These are phyloP conservation scores for Trichoderma arundinaceum DNA, from an alignment of 2,329 filamentous ascomycete genomes.

Conservation along the genomic window DNA sequence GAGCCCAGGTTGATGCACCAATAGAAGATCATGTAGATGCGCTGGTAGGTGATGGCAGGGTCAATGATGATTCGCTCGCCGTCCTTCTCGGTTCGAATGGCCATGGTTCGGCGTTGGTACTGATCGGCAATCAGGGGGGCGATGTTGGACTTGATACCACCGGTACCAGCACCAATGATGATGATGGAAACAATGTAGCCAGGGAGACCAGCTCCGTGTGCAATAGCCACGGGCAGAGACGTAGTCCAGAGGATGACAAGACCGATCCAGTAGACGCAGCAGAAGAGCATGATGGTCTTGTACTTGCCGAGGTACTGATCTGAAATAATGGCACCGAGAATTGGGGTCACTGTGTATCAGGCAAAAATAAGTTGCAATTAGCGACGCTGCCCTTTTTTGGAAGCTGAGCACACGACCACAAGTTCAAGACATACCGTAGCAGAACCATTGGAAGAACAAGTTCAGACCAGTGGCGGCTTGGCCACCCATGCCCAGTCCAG, in stretches of 20 bases:
- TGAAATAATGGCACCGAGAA: slow-evolving; percentile 60
- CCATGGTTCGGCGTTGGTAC: slow-evolving; percentile 60
- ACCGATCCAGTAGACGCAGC: slow-evolving; percentile 62
- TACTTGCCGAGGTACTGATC: slow-evolving; percentile 65
- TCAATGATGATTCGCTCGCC: slow-evolving; percentile 70
- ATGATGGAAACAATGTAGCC: slow-evolving; percentile 62
- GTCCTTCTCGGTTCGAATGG: slow-evolving; percentile 52
- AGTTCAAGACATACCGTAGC: slow-evolving; percentile 41
- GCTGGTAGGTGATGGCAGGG: slow-evolving; percentile 67
- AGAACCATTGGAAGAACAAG: slow-evolving; percentile 62
- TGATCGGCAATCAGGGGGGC: slow-evolving; percentile 68
- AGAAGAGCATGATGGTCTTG: slow-evolving; percentile 65
- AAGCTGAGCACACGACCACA: neutral
- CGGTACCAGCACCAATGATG: slow-evolving; percentile 69
- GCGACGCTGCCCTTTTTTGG: neutral
- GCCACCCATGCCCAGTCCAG: slow-evolving; percentile 61
- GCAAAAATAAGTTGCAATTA: neutral
- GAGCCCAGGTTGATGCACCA: slow-evolving; percentile 76
- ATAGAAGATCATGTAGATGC: slow-evolving; percentile 78
- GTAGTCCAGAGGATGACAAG: slow-evolving; percentile 61
- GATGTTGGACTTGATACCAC: slow-evolving; percentile 72
- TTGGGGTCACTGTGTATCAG: slow-evolving; percentile 44
- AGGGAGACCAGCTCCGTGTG: slow-evolving; percentile 51
- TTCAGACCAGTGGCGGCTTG: slow-evolving; percentile 60
- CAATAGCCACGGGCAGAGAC: slow-evolving; percentile 48